phyloP scores from a whole-genome alignment of 306 rosid genomes.

The Prunus persica region Prunus_persica_NCBIv2 NC_034015.1:18160001-18160500 shows the following conservation, averaged over 20 bases:
- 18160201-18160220: neutral
- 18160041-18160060: constrained; percentile 16
- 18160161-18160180: neutral
- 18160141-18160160: neutral
- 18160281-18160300: neutral
- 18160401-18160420: constrained; percentile 16
- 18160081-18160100: neutral
- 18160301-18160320: neutral
- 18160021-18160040: neutral
- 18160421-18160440: constrained; percentile 16
- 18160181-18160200: neutral
- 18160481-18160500: constrained; percentile 54
- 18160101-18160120: neutral
- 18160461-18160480: constrained; percentile 46
- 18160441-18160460: constrained; percentile 14
- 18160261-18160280: neutral
- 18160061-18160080: constrained; percentile 18
- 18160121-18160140: neutral
- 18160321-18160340: neutral
- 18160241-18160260: neutral
- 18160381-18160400: neutral
- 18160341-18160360: neutral
- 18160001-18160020: constrained; percentile 73
- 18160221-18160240: no score
- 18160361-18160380: neutral